A percentile compares a stretch with the other conserved stretches of the same genome.
Conservation (phyloP, 345 rosid species). For the Corymbia maculata region DNA sequence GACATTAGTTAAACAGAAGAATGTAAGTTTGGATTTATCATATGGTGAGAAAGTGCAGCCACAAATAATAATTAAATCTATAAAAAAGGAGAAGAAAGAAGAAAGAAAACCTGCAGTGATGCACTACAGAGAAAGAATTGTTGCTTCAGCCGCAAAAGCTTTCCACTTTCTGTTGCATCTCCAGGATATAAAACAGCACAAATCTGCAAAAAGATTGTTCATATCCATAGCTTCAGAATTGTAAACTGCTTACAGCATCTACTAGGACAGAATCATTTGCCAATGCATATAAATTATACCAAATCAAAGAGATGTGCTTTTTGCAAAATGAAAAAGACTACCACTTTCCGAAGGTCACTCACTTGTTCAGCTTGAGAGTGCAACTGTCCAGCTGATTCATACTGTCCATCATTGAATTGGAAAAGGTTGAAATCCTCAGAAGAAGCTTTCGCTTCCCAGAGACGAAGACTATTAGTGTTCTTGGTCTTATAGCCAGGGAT, state of each 20-base stretch:
- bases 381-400: constrained; percentile 80
- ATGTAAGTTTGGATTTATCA: background rate
- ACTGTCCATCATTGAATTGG: constrained; percentile 91
- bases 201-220: constrained; percentile 35
- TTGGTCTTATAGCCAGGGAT: constrained; percentile 92
- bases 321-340: background rate
- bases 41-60: background rate
- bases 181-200: constrained; percentile 97
- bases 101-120: constrained; percentile 76
- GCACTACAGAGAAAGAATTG: constrained; percentile 97
- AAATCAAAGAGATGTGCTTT: background rate
- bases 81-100: background rate
- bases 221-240: background rate
- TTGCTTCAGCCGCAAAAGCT: constrained; percentile 89
- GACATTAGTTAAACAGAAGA: background rate
- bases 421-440: constrained; percentile 72
- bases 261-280: background rate
- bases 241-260: background rate
- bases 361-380: constrained; percentile 87
- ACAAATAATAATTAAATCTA: background rate
- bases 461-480: constrained; percentile 94
- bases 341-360: background rate
- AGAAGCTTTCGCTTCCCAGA: constrained; percentile 93
- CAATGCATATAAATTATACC: background rate
- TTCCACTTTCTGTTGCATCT: constrained; percentile 94